These are phyloP conservation scores for Aspergillus indologenus DNA, from an alignment of 495 filamentous ascomycete species.

Conservation along the genomic window DNA sequence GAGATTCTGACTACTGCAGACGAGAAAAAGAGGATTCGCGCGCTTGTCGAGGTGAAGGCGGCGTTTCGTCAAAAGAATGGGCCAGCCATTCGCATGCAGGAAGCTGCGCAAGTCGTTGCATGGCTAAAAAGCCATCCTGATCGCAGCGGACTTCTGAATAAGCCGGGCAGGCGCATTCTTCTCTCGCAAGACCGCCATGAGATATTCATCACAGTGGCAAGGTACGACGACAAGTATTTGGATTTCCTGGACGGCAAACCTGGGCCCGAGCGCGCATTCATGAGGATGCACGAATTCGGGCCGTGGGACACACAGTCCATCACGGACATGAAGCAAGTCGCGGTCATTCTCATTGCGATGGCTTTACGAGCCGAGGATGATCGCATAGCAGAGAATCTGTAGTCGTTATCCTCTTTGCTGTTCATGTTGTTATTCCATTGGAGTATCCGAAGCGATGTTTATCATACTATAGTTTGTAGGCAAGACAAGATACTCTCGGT, in stretches of 20 bases:
- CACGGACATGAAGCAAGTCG: constrained; percentile 3
- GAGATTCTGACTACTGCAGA: no score
- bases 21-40: background rate
- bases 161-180: background rate
- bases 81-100: constrained; percentile 1
- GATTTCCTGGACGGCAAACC: constrained; percentile 1
- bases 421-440: no score
- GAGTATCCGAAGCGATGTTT: no score
- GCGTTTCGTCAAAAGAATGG: background rate
- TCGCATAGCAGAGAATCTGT: no score
- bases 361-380: background rate
- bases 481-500: no score
- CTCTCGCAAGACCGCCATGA: constrained; percentile 7
- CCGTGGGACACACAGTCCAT: constrained; percentile 9
- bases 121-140: constrained; percentile 7
- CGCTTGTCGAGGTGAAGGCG: constrained; percentile 9
- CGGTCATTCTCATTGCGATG: constrained; percentile 11
- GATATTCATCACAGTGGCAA: constrained; percentile 9
- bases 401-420: no score
- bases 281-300: constrained; percentile 17
- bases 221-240: constrained; percentile 8
- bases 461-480: no score
- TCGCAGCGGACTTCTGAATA: background rate
- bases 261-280: background rate
- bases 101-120: constrained; percentile 2